These are phyloP conservation scores for Cynanchum wilfordii DNA, from an alignment of 257 asterid species.

Conservation along the genomic window DNA sequence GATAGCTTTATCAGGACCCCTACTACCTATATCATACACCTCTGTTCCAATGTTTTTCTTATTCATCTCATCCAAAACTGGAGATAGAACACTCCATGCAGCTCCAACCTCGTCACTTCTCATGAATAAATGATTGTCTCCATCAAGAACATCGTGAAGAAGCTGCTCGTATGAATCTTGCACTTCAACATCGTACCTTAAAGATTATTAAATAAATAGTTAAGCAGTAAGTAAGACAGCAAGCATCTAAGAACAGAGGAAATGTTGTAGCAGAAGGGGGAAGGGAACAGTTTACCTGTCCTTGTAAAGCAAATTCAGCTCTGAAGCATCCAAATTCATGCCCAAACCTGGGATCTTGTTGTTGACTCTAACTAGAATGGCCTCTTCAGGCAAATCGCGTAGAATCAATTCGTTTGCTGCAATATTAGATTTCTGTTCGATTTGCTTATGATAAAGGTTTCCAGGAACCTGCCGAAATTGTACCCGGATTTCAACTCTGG, in stretches of 20 bases:
- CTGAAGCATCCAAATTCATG: conserved; percentile 46
- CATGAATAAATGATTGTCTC: conserved; percentile 51
- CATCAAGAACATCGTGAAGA: conserved; percentile 43
- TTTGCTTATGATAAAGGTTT: conserved; percentile 28
- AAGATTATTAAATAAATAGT: not conserved
- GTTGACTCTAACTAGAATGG: conserved; percentile 39
- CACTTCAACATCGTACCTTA: conserved; percentile 38
- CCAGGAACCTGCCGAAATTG: conserved; percentile 48
- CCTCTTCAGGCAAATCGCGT: conserved; percentile 44
- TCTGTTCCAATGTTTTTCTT: conserved; percentile 24
- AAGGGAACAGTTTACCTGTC: conserved; percentile 32
- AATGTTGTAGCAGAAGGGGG: not conserved
- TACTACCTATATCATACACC: conserved; percentile 31
- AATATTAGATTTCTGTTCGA: conserved; percentile 19
- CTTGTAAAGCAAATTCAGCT: conserved; percentile 48
- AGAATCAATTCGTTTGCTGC: conserved; percentile 42
- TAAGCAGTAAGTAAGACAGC: too few species aligned
- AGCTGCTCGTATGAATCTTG: conserved; percentile 52
- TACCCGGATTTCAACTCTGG: conserved; percentile 46
- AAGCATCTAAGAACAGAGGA: too few species aligned
- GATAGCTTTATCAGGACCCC: conserved; percentile 40
- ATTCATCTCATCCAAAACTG: conserved; percentile 36
- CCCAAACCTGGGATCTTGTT: conserved; percentile 52
- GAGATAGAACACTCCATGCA: conserved; percentile 40
- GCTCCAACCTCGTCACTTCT: conserved; percentile 50